Conservation (phyloP, 345 rosid species). For the Toxicodendron radicans region DNA sequence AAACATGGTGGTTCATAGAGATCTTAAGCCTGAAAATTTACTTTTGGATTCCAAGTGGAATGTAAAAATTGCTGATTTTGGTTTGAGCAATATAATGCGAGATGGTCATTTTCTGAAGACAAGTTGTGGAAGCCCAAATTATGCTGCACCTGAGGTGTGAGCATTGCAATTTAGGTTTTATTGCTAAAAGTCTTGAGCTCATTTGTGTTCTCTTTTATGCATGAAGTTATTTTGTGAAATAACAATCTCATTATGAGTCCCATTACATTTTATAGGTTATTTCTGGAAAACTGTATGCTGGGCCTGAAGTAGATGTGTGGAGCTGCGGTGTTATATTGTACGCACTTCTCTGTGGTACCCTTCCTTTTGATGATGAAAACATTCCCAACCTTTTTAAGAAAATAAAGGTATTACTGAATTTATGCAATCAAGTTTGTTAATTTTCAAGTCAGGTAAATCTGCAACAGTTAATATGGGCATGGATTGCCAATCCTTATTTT, state of each 20-base stretch:
- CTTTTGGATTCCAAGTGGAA: conserved; percentile 87
- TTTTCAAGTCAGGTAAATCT: neutral
- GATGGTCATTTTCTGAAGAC: conserved; percentile 96
- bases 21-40: conserved; percentile 96
- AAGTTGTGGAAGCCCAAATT: conserved; percentile 96
- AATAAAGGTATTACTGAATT: conserved; percentile 59
- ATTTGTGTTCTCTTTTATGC: neutral
- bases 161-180: conserved; percentile 1
- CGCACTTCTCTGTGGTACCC: conserved; percentile 93
- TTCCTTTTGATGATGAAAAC: conserved; percentile 95
- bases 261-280: conserved; percentile 55
- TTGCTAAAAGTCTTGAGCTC: conserved; percentile 2
- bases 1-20: conserved; percentile 93
- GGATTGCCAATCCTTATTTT: neutral
- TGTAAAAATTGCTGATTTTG: conserved; percentile 98
- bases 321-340: conserved; percentile 97
- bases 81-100: conserved; percentile 89
- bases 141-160: conserved; percentile 92
- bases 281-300: conserved; percentile 85
- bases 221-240: neutral
- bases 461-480: neutral
- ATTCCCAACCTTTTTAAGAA: conserved; percentile 87
- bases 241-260: conserved; percentile 1
- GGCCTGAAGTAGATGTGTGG: conserved; percentile 99
- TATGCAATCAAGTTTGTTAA: neutral